Base-by-base conservation (phyloP, 805 yeast genomes). In the Yarrowia sp. region DNA sequence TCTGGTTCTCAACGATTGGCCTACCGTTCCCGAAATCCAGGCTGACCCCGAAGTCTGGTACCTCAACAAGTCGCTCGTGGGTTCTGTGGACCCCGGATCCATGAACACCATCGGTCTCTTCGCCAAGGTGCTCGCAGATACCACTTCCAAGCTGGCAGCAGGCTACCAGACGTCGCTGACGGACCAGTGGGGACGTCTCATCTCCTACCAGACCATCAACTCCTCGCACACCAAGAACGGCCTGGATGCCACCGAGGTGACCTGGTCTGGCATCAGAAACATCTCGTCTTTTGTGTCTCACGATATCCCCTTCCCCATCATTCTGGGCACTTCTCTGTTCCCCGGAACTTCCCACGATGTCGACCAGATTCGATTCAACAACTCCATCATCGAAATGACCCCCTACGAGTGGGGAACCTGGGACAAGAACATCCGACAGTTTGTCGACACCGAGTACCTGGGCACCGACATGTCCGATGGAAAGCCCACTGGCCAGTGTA, bases 351-450 rank as follows among this genome's bases (percentile, higher is more conserved):
- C 55, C 4, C 56, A 48, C 9, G 56, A 48, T 15, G n/a, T 63
- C 32, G 40, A 40, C 45, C 56, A 63, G 26, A 63, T 63, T 14
- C 10, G 22, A 2, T 63, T 63, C 56, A 63, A 63, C 67, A 63
- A 63, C 67, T 63, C 67, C n/a, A 38, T 63, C 40, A 32, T 63
- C 22, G 67, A 63, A 16, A 63, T 63, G 67, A 84, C 83, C 63
- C 93, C 96, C 14, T 88, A 80, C 73, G 90, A 89, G 75, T 78
- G 92, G 74, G 97, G 97, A 14, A 87, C 96, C 5, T 92, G 97
- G 97, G 97, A 92, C 75, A 89, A 91, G 14, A 81, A 89, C 1
- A 78, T 90, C 68, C 81, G 83, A 68, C 79, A 89, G 2, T 92
- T 92, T 77, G 82, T 87, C 12, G 88, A 89, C 70, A 78, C 86